Evolutionary conservation across 192 early-diverging fungal species (phyloP).

Genomic region (Mortierella claussenii): DNA sequence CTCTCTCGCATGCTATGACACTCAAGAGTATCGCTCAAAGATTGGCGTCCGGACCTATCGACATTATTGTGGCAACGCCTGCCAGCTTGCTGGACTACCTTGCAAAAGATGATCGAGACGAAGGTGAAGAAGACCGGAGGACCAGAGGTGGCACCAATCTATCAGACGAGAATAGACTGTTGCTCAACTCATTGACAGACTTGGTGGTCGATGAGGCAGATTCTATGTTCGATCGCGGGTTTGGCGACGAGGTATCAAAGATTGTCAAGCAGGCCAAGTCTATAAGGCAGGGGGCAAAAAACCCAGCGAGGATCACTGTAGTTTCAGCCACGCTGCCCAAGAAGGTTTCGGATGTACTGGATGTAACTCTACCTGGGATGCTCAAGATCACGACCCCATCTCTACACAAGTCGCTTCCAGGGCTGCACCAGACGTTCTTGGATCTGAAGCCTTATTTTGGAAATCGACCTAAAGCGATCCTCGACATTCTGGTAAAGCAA

Average conservation of each 20-base stretch:
- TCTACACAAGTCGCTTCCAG: conserved; percentile 80
- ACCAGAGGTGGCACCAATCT: conserved; percentile 11
- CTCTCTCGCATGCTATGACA: conserved; percentile 62
- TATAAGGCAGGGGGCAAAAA: not conserved
- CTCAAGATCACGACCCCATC: conserved; percentile 81
- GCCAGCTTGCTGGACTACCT: conserved; percentile 70
- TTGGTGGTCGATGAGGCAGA: conserved; percentile 96
- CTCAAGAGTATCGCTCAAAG: conserved; percentile 58
- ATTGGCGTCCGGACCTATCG: conserved; percentile 73
- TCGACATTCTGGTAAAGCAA: conserved; percentile 74
- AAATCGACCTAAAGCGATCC: conserved; percentile 75
- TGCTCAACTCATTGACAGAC: conserved; percentile 68
- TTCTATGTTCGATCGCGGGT: conserved; percentile 88
- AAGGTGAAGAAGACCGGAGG: conserved; percentile 15
- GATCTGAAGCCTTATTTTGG: conserved; percentile 75
- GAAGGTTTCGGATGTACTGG: conserved; percentile 69
- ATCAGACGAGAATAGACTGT: conserved; percentile 59
- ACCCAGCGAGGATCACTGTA: conserved; percentile 63
- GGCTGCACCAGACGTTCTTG: conserved; percentile 84
- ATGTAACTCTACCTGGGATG: conserved; percentile 64
- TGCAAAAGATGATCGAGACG: not conserved
- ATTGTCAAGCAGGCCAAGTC: conserved; percentile 61
- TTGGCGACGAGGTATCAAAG: conserved; percentile 69
- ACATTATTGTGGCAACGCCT: conserved; percentile 89
- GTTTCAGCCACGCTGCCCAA: conserved; percentile 81